phyloP scores from a whole-genome alignment of 164 flowering plant genomes.

The Aristolochia californica region DNA sequence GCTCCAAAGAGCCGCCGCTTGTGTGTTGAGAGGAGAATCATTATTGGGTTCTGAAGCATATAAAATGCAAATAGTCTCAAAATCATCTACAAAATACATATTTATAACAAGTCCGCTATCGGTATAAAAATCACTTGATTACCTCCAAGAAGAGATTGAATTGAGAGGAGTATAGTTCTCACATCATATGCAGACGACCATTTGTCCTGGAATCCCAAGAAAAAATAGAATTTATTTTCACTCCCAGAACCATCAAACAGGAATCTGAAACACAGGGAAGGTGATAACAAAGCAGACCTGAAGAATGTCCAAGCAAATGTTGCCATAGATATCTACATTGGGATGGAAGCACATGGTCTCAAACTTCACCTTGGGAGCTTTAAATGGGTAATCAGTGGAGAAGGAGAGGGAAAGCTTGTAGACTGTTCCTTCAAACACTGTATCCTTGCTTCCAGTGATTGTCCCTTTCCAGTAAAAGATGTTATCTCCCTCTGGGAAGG shows the following conservation, averaged over 20 bases:
- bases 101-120: no score
- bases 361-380: slow-evolving; percentile 88
- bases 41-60: slow-evolving; percentile 66
- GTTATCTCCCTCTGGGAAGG: slow-evolving; percentile 93
- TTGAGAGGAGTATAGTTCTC: slow-evolving; percentile 71
- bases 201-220: slow-evolving; percentile 46
- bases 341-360: slow-evolving; percentile 89
- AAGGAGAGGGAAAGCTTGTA: slow-evolving; percentile 71
- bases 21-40: slow-evolving; percentile 75
- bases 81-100: no score
- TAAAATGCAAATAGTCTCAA: neutral
- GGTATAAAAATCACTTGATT: slow-evolving; percentile 1
- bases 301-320: slow-evolving; percentile 90
- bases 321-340: slow-evolving; percentile 73
- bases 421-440: slow-evolving; percentile 86
- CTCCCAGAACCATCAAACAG: neutral
- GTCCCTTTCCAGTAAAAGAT: slow-evolving; percentile 94
- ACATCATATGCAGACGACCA: slow-evolving; percentile 99
- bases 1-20: slow-evolving; percentile 87
- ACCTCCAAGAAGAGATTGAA: slow-evolving; percentile 86
- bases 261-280: neutral
- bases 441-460: slow-evolving; percentile 78
- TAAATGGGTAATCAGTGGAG: slow-evolving; percentile 77
- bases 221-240: no score
- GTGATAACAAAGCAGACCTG: slow-evolving; percentile 39